phyloP scores from a whole-genome alignment of 2,329 filamentous ascomycete species.

The Tolypocladium endophyticum region DNA sequence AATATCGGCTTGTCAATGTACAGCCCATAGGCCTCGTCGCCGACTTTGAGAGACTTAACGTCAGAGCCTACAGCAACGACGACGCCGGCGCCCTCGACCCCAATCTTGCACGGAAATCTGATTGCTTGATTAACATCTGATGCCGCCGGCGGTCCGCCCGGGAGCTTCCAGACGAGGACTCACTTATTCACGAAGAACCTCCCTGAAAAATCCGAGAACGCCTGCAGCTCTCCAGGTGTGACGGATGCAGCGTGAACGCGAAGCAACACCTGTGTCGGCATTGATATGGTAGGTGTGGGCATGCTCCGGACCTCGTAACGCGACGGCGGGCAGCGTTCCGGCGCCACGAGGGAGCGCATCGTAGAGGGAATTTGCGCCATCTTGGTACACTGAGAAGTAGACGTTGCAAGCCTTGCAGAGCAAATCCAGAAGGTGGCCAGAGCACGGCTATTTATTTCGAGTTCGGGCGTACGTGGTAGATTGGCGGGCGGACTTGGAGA shows the following conservation, averaged over 20 bases:
- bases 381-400: background rate
- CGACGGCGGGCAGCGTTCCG: conserved; percentile 24
- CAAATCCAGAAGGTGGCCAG: background rate
- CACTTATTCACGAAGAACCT: conserved; percentile 18
- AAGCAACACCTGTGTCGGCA: conserved; percentile 32
- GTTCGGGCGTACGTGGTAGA: background rate
- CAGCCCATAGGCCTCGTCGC: conserved; percentile 28
- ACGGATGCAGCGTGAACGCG: conserved; percentile 25
- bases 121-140: background rate
- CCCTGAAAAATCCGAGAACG: conserved; percentile 14
- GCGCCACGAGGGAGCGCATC: conserved; percentile 33
- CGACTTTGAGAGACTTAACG: conserved; percentile 16
- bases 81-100: conserved; percentile 20
- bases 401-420: no score
- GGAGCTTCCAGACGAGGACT: conserved; percentile 1
- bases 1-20: conserved; percentile 27
- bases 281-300: conserved; percentile 31
- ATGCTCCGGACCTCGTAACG: conserved; percentile 28
- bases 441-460: background rate
- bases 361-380: conserved; percentile 23
- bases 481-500: background rate
- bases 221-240: conserved; percentile 23
- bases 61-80: conserved; percentile 17
- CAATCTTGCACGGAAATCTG: conserved; percentile 14
- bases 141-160: background rate